Conservation (phyloP, 2,329 filamentous ascomycete species). For the Aaosphaeria arxii region DNA sequence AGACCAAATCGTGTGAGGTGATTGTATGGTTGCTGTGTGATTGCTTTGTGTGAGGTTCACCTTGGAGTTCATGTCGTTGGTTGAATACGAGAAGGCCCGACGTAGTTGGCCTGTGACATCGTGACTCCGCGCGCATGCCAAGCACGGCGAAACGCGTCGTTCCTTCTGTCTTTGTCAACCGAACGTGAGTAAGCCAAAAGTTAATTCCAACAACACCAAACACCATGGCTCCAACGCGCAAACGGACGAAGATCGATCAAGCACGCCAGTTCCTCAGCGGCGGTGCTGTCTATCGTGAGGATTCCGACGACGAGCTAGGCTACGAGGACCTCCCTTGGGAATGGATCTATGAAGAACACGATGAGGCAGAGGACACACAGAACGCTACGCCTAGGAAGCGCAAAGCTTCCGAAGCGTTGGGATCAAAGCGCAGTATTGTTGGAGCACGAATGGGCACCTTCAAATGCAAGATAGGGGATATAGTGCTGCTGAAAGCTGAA, state of each 20-base stretch:
- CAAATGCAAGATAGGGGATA: slow-evolving; percentile 76
- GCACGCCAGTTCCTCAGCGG: slow-evolving; percentile 52
- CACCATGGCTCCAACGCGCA: slow-evolving; percentile 40
- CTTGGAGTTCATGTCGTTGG: not conserved
- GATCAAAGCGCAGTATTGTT: slow-evolving; percentile 56
- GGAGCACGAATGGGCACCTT: slow-evolving; percentile 82
- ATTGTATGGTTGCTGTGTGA: no score
- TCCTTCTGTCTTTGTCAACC: slow-evolving; percentile 11
- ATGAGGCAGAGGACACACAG: slow-evolving; percentile 10
- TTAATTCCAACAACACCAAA: slow-evolving; percentile 13
- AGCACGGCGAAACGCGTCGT: slow-evolving; percentile 28
- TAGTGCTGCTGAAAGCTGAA: slow-evolving; percentile 82
- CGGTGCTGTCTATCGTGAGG: slow-evolving; percentile 66
- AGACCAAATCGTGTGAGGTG: no score
- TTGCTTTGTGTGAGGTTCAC: no score
- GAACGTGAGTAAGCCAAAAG: slow-evolving; percentile 22
- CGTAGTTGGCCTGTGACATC: not conserved
- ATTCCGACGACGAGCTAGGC: slow-evolving; percentile 82
- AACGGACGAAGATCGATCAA: slow-evolving; percentile 43
- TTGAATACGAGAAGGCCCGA: not conserved
- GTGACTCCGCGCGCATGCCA: slow-evolving; percentile 14
- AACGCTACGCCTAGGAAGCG: slow-evolving; percentile 32
- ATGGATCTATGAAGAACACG: slow-evolving; percentile 53
- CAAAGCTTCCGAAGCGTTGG: slow-evolving; percentile 16
- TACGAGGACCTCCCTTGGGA: slow-evolving; percentile 51